Base-by-base conservation (phyloP, 106 monocot genomes). In the Allium sativum region DNA sequence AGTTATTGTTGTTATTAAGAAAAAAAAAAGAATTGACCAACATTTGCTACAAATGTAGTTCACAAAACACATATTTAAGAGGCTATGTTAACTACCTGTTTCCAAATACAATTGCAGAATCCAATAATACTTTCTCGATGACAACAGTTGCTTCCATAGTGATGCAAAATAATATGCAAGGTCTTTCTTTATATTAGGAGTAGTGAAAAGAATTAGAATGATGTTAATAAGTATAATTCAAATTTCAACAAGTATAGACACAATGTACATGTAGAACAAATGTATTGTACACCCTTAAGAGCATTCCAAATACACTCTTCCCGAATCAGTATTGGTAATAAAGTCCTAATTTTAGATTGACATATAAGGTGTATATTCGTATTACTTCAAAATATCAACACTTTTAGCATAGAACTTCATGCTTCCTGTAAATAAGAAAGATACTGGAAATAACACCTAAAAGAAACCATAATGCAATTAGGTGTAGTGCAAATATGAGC, bases 341-440 rank as follows among this genome's bases (percentile, higher is more conserved):
- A 66, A 59, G 41, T 52, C 62, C 12, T 65, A n/a, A 58, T 83
- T 70, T 44, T 40, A 50, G 44, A 70, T 52, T 65, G 72, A 70
- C 58, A 91, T 62, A 14, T 60, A 69, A 55, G 92, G 98, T 40
- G 92, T 70, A 52, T 64, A 16, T 64, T 55, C 42, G 65, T 88
- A 92, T 42, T 78, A 82, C 46, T 75, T 57, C 22, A 72, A 63
- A 58, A 88, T 81, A 62, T 76, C 80, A 59, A 73, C 73, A 40
- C 43, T 45, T 77, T 64, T 52, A 44, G 79, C 76, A 62, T 82
- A 88, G 67, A 82, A 98, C 58, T 82, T 91, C 53, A 80, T 66
- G 59, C 92, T 88, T 65, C 82, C 81, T 41, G 84, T 78, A 62
- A 98, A 88, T 69, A 98, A 75, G 72, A 73, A 88, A 53, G 84